Percentiles rank a stretch among this genome's conserved stretches.
phyloP scores from a whole-genome alignment of 108 stramenopile species.

The Nitzschia palea region DNA sequence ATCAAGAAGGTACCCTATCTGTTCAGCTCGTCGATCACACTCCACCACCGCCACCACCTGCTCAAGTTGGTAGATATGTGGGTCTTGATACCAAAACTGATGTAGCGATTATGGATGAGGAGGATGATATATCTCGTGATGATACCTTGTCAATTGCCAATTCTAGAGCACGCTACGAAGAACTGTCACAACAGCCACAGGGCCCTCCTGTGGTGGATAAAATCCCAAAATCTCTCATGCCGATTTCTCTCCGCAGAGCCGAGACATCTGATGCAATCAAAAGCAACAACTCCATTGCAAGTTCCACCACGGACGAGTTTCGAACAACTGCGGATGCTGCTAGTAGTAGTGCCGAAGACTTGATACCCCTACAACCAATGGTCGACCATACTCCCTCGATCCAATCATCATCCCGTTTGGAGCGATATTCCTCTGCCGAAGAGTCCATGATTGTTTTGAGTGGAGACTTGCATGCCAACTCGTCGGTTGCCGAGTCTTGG shows the following conservation, averaged over 20 bases:
- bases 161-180: slow-evolving; percentile 9
- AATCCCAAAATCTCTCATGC: slow-evolving; percentile 6
- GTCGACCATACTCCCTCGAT: slow-evolving; percentile 24
- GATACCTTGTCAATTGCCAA: slow-evolving; percentile 30
- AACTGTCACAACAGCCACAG: background rate
- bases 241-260: background rate
- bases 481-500: slow-evolving; percentile 5
- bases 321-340: background rate
- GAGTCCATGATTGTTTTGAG: slow-evolving; percentile 10
- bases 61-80: background rate
- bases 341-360: background rate
- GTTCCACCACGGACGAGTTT: slow-evolving; percentile 2
- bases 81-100: slow-evolving; percentile 1
- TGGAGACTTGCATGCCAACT: background rate
- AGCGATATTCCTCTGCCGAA: background rate
- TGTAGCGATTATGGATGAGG: slow-evolving; percentile 4
- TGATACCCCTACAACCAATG: background rate
- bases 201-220: slow-evolving; percentile 27
- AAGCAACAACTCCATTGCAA: background rate
- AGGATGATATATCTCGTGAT: slow-evolving; percentile 40
- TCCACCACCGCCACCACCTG: slow-evolving; percentile 21
- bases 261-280: background rate
- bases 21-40: slow-evolving; percentile 23
- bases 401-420: background rate
- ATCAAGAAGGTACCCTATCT: background rate